phyloP scores from a whole-genome alignment of 2,329 filamentous ascomycete genomes.

The Trichoderma lentiforme region DNA sequence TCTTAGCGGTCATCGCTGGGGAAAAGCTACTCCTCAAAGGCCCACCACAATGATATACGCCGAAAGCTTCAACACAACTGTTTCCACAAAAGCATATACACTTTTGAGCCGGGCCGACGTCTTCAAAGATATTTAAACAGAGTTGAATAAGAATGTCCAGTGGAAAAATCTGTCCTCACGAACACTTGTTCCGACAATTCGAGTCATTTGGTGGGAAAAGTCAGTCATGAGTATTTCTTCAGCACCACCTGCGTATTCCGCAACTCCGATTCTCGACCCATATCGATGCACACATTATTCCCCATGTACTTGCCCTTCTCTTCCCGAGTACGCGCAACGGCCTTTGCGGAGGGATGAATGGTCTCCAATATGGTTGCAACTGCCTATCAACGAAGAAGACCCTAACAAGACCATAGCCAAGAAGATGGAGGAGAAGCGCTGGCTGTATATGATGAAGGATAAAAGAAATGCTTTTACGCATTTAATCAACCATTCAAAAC shows the following conservation, averaged over 20 bases:
- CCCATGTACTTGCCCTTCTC: neutral
- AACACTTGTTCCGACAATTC: neutral
- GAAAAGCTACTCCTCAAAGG: neutral
- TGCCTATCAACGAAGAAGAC: neutral
- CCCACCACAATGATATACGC: neutral
- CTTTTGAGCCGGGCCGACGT: neutral
- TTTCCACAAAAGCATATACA: neutral
- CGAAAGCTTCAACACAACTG: neutral
- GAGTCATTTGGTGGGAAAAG: neutral
- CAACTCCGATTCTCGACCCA: neutral
- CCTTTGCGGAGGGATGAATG: neutral
- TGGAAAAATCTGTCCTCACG: neutral
- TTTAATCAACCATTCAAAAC: neutral
- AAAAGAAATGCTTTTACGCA: neutral
- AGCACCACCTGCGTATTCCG: neutral
- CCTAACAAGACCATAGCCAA: neutral
- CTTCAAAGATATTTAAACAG: neutral
- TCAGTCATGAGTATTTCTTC: neutral
- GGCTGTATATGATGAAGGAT: neutral
- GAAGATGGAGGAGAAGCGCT: neutral
- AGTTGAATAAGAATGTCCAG: neutral
- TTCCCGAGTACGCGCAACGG: neutral
- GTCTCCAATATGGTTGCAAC: neutral
- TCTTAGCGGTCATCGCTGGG: neutral
- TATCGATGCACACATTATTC: neutral